Conservation (phyloP, 192 early-diverging fungal genomes). For the Cetraspora pellucida region DNA sequence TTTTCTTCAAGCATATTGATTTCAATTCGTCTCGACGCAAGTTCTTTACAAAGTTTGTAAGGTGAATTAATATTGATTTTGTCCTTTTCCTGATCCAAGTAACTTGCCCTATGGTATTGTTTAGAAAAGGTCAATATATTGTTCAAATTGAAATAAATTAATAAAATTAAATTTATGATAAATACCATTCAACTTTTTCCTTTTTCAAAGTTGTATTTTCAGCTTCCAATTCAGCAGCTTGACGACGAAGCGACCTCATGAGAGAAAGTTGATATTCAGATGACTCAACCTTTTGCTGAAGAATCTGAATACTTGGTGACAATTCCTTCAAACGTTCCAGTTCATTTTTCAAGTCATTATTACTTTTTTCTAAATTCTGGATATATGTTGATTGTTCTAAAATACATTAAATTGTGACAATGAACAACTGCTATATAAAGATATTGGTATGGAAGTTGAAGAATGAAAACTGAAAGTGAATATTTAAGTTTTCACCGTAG, state of each 20-base stretch:
- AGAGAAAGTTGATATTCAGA: neutral
- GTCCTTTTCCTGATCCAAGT: constrained; percentile 6
- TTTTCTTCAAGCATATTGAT: constrained; percentile 14
- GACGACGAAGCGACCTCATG: neutral
- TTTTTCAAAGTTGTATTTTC: constrained; percentile 24
- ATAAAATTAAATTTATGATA: neutral
- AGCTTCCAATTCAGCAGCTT: constrained; percentile 15
- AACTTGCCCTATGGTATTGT: neutral
- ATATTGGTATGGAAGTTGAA: too few species aligned
- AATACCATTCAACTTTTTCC: constrained; percentile 24
- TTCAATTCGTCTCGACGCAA: constrained; percentile 1
- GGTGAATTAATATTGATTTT: constrained; percentile 4
- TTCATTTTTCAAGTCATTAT: neutral
- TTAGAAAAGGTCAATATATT: neutral
- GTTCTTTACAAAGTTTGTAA: constrained; percentile 14
- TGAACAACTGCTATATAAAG: neutral
- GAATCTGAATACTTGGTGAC: constrained; percentile 23
- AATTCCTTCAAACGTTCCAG: neutral
- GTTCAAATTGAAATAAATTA: neutral
- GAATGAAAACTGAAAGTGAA: too few species aligned
- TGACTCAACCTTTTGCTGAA: neutral
- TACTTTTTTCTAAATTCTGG: neutral
- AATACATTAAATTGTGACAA: neutral
- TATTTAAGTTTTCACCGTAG: too few species aligned
- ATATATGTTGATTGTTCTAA: constrained; percentile 5